Conservation (phyloP, 257 asterid genomes). For the Scutellaria barbata region DNA sequence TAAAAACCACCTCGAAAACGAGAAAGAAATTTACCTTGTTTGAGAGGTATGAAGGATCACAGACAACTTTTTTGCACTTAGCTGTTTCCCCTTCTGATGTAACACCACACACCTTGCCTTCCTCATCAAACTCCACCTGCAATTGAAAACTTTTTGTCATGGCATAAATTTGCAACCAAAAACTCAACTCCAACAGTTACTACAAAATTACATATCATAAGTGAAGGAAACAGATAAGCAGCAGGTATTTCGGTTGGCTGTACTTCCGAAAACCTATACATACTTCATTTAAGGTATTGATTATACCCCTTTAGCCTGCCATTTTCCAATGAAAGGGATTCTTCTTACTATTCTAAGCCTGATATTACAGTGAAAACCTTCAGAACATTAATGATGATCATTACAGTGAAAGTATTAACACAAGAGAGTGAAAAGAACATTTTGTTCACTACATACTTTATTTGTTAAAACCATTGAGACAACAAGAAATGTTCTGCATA, state of each 20-base stretch:
- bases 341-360: constrained; percentile 1
- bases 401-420: constrained; percentile 6
- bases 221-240: constrained; percentile 14
- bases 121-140: constrained; percentile 89
- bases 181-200: constrained; percentile 1
- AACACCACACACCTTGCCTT: constrained; percentile 90
- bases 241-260: background rate
- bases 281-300: background rate
- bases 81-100: constrained; percentile 99
- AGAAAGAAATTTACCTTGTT: constrained; percentile 60
- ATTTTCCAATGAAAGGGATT: background rate
- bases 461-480: background rate
- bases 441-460: background rate
- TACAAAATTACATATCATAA: background rate
- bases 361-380: background rate
- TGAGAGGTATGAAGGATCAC: constrained; percentile 92
- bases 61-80: constrained; percentile 89
- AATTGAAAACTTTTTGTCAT: constrained; percentile 32
- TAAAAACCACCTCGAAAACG: constrained; percentile 13
- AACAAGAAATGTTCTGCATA: background rate
- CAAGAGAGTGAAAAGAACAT: background rate
- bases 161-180: constrained; percentile 20
- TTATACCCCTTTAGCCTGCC: background rate
- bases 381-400: background rate
- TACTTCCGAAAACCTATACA: background rate